Percentiles rank a stretch among this genome's conserved stretches.
Evolutionary conservation across 2,329 filamentous ascomycete genomes (phyloP).

Genomic region (Aspergillus pseudoviridinutans): DNA sequence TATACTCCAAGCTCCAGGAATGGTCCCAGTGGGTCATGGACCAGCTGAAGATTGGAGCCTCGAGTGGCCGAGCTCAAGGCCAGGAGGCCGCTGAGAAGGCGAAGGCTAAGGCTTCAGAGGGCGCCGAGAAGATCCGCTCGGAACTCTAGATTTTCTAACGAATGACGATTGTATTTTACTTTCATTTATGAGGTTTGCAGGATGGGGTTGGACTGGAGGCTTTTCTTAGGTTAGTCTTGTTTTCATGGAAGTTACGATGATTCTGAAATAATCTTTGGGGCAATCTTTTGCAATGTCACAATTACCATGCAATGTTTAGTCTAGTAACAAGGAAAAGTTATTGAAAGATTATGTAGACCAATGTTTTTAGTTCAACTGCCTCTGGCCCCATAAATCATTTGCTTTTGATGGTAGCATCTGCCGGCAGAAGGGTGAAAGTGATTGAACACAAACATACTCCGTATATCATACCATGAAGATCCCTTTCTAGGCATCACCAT

Average conservation of each 20-base stretch:
- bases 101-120: constrained; percentile 48
- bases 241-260: not conserved
- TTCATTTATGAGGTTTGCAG: constrained; percentile 1
- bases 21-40: constrained; percentile 46
- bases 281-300: not conserved
- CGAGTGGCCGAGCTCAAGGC: constrained; percentile 46
- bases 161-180: constrained; percentile 1
- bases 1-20: constrained; percentile 59
- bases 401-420: not conserved
- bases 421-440: not conserved
- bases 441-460: not conserved
- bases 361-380: not conserved
- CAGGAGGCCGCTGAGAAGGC: constrained; percentile 45
- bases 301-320: not conserved
- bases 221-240: not conserved
- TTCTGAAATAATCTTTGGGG: not conserved
- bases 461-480: not conserved
- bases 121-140: constrained; percentile 37
- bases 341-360: not conserved
- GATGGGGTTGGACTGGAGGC: not conserved
- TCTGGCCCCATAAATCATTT: not conserved
- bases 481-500: not conserved
- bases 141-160: constrained; percentile 25
- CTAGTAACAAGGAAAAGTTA: not conserved
- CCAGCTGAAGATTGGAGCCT: constrained; percentile 47